These are phyloP conservation scores for Rauvolfia tetraphylla DNA, from an alignment of 257 asterid species.

Conservation along the genomic window DNA sequence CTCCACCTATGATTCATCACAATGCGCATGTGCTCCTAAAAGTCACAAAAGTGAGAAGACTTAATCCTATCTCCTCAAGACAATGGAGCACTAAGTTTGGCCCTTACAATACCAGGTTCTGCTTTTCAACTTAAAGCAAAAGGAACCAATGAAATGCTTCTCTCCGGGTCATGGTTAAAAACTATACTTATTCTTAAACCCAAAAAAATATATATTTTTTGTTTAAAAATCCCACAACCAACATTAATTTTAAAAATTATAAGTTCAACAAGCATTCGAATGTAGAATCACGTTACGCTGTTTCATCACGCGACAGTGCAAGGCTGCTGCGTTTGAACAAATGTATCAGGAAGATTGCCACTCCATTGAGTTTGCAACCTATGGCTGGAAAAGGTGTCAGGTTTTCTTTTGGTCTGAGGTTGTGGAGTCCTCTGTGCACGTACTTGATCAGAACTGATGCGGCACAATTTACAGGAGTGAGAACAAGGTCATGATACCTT, in stretches of 20 bases:
- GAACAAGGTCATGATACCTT: background rate
- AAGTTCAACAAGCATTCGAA: too few relatives aligned
- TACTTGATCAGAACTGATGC: background rate
- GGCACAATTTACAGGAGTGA: background rate
- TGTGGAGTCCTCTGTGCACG: background rate
- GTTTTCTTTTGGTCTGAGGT: background rate
- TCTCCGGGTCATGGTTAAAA: too few relatives aligned
- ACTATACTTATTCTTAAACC: too few relatives aligned
- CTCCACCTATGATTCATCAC: background rate
- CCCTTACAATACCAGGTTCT: background rate
- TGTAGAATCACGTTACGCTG: too few relatives aligned
- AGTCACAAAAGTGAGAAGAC: background rate
- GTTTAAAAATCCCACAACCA: too few relatives aligned
- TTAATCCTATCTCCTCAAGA: background rate
- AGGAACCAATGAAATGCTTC: background rate
- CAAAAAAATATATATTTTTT: too few relatives aligned
- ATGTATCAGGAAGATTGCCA: too few relatives aligned
- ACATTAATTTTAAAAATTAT: too few relatives aligned
- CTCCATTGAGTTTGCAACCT: too few relatives aligned
- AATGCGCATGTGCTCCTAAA: background rate
- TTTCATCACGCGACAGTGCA: too few relatives aligned
- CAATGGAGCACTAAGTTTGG: background rate
- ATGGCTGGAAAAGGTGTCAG: too few relatives aligned
- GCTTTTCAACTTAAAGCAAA: background rate
- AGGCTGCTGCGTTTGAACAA: too few relatives aligned